These are phyloP conservation scores for Leccinum rimulosum DNA, from an alignment of 768 basidiomycete genomes.

Conservation along the genomic window DNA sequence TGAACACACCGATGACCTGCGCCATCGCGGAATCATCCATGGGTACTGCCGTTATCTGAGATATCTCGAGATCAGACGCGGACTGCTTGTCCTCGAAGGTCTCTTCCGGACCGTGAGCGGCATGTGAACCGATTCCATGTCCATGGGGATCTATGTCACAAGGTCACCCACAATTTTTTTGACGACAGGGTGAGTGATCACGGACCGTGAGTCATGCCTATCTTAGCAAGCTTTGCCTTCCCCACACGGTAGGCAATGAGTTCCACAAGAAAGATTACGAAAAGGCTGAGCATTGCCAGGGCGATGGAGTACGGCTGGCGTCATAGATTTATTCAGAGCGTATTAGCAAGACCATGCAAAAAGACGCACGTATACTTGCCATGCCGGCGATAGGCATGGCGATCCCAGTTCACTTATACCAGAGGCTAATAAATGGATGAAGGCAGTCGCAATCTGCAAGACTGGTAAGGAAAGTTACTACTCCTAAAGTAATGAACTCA, in stretches of 20 bases:
- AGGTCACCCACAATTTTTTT: neutral
- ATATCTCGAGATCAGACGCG: slow-evolving; percentile 29
- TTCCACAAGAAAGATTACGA: slow-evolving; percentile 81
- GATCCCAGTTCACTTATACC: slow-evolving; percentile 69
- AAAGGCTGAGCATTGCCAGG: slow-evolving; percentile 78
- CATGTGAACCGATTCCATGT: slow-evolving; percentile 55
- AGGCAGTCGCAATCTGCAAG: slow-evolving; percentile 80
- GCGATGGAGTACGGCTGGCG: slow-evolving; percentile 78
- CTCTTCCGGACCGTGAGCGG: slow-evolving; percentile 70
- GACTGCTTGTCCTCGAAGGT: slow-evolving; percentile 9
- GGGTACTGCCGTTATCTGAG: slow-evolving; percentile 1
- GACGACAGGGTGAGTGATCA: neutral
- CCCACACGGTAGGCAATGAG: slow-evolving; percentile 88
- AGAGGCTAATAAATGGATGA: slow-evolving; percentile 79
- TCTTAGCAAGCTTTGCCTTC: slow-evolving; percentile 59
- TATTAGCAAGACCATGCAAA: neutral
- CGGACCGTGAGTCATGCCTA: slow-evolving; percentile 65
- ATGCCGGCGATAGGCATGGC: slow-evolving; percentile 64
- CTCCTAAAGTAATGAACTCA: slow-evolving; percentile 34
- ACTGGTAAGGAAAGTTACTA: neutral
- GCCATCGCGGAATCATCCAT: slow-evolving; percentile 49
- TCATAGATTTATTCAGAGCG: neutral
- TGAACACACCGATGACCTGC: slow-evolving; percentile 83
- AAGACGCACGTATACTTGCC: slow-evolving; percentile 68
- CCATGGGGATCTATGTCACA: slow-evolving; percentile 63